Evolutionary conservation across 139 green algal species (phyloP).

Genomic region (Pleodorina starrii): DNA sequence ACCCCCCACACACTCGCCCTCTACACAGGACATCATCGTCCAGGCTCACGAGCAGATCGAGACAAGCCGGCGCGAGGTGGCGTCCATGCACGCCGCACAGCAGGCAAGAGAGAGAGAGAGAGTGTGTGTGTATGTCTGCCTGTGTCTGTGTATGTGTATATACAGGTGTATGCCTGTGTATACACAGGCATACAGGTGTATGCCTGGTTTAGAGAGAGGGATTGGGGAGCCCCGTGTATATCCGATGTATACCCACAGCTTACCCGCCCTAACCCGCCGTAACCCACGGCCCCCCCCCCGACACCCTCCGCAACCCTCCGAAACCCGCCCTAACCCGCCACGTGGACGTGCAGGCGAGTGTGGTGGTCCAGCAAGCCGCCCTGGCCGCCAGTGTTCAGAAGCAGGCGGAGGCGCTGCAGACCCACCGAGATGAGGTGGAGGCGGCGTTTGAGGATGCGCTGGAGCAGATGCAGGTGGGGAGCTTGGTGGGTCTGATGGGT

Average conservation of each 20-base stretch:
- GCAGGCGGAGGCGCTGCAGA: constrained; percentile 15
- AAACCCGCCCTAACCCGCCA: too few relatives aligned
- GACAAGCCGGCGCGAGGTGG: not conserved
- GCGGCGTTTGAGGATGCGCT: not conserved
- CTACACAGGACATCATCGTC: not conserved
- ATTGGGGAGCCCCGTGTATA: too few relatives aligned
- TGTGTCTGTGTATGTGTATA: too few relatives aligned
- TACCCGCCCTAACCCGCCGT: too few relatives aligned
- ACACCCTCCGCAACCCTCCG: too few relatives aligned
- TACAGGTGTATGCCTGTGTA: too few relatives aligned
- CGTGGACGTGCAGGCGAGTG: not conserved
- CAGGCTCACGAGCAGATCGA: not conserved
- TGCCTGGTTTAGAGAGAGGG: too few relatives aligned
- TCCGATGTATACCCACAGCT: too few relatives aligned
- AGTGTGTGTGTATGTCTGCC: too few relatives aligned
- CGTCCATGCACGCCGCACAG: not conserved
- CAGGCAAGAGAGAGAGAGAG: too few relatives aligned
- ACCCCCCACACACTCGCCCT: not conserved
- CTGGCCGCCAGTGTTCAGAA: constrained; percentile 1
- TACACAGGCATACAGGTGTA: too few relatives aligned
- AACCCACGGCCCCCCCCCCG: too few relatives aligned
- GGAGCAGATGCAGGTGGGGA: constrained; percentile 16
- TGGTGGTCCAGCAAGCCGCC: not conserved
- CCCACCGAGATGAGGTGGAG: constrained; percentile 3
- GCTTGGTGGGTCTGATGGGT: not conserved